These are phyloP conservation scores for Arxiozyma telluris DNA, from an alignment of 1,139 yeast species.

Conservation along the genomic window DNA sequence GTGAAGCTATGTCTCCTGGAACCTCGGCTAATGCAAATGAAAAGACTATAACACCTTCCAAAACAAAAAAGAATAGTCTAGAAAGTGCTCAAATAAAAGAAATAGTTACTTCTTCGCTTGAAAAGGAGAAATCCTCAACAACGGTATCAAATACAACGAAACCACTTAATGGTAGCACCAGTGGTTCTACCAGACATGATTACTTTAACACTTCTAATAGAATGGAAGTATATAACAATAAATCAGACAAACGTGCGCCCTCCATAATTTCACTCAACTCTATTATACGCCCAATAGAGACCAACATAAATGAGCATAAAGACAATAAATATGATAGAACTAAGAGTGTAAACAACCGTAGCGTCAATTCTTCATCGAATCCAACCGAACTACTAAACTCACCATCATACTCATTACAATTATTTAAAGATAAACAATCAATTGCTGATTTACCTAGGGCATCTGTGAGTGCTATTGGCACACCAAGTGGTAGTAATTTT, in stretches of 20 bases:
- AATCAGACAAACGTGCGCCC: slow-evolving; percentile 2
- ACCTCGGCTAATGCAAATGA: slow-evolving; percentile 3
- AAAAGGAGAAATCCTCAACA: neutral
- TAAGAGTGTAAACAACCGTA: neutral
- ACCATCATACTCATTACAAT: neutral
- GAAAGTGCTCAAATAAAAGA: neutral
- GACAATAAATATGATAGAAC: neutral
- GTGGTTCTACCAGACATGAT: neutral
- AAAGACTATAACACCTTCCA: neutral
- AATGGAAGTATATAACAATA: neutral
- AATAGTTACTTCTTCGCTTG: neutral
- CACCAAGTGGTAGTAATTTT: neutral
- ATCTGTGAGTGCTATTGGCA: neutral
- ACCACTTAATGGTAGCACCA: neutral
- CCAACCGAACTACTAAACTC: neutral
- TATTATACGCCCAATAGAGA: neutral
- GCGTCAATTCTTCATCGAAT: neutral
- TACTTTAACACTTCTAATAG: neutral
- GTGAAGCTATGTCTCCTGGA: slow-evolving; percentile 27
- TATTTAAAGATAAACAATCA: neutral
- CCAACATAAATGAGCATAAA: neutral
- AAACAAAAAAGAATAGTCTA: neutral
- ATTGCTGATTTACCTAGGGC: neutral
- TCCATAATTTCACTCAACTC: slow-evolving; percentile 10
- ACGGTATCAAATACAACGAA: neutral